A percentile compares a stretch with the other conserved stretches of the same genome.
These are phyloP conservation scores for Epithele typhae DNA, from an alignment of 768 basidiomycete species.

Conservation along the genomic window DNA sequence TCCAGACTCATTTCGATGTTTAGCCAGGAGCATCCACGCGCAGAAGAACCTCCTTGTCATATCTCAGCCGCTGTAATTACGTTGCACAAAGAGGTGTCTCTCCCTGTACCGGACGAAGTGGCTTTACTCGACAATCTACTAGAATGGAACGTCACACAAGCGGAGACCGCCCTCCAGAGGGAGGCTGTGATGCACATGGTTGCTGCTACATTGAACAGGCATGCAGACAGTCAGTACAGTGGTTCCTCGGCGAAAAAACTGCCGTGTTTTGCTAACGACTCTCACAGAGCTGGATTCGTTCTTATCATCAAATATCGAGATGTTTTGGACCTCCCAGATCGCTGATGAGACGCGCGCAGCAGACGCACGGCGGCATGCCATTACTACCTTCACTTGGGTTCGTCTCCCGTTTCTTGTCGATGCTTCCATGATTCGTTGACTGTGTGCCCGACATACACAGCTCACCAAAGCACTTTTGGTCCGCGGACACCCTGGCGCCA, in stretches of 20 bases:
- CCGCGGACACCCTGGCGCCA: constrained; percentile 58
- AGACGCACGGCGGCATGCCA: constrained; percentile 44
- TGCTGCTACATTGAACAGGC: constrained; percentile 76
- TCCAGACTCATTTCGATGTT: not conserved
- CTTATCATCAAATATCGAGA: constrained; percentile 35
- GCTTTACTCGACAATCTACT: constrained; percentile 52
- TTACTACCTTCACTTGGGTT: constrained; percentile 71
- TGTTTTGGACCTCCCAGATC: constrained; percentile 49
- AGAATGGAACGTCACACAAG: constrained; percentile 51
- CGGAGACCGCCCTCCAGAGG: constrained; percentile 47
- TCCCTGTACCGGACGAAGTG: constrained; percentile 46
- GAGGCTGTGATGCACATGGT: constrained; percentile 54
- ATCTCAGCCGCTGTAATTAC: constrained; percentile 62
- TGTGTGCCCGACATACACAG: constrained; percentile 45
- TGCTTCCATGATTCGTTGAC: too few relatives aligned
- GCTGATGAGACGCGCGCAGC: constrained; percentile 25
- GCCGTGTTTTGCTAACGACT: too few relatives aligned
- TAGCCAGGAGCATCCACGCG: constrained; percentile 39
- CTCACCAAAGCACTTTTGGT: constrained; percentile 77
- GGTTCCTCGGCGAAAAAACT: too few relatives aligned
- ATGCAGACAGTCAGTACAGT: constrained; percentile 50
- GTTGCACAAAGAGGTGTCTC: constrained; percentile 57
- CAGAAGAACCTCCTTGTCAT: constrained; percentile 67
- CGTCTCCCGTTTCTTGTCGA: not conserved
- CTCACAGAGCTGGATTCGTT: constrained; percentile 44